phyloP scores from a whole-genome alignment of 495 filamentous ascomycete genomes.

The Pyrenula aspistea region DNA sequence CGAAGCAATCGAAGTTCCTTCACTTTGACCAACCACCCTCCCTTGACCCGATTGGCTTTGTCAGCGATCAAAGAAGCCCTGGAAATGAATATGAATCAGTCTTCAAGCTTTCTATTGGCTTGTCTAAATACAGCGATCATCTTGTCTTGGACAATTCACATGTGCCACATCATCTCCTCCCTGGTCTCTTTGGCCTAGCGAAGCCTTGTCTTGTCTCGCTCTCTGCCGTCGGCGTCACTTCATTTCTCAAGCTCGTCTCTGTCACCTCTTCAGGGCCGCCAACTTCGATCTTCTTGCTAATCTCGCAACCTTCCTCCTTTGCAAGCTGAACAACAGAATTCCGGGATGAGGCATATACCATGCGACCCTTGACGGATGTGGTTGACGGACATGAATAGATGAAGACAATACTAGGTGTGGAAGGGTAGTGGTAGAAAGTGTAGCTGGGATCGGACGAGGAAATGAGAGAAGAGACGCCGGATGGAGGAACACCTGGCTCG shows the following conservation, averaged over 20 bases:
- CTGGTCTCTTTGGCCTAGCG: constrained; percentile 81
- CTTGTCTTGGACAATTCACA: no score
- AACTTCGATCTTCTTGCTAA: constrained; percentile 69
- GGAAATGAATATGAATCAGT: no score
- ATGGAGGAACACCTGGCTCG: constrained; percentile 33
- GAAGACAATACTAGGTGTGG: constrained; percentile 65
- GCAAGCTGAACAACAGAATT: constrained; percentile 57
- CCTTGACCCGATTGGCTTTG: no score
- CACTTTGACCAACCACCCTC: no score
- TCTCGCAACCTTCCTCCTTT: constrained; percentile 54
- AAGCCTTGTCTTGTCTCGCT: constrained; percentile 53
- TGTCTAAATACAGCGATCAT: no score
- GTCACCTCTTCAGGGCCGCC: constrained; percentile 69
- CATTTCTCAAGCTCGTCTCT: constrained; percentile 53
- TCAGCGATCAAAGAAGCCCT: no score
- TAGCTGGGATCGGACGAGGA: constrained; percentile 77
- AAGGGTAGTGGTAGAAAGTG: constrained; percentile 70
- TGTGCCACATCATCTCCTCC: constrained; percentile 23
- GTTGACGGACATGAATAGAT: constrained; percentile 83
- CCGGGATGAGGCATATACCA: constrained; percentile 86
- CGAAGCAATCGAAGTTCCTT: no score
- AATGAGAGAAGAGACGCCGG: constrained; percentile 48
- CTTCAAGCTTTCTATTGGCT: no score
- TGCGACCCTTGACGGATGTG: constrained; percentile 79
- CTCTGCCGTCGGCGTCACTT: constrained; percentile 63